Base-by-base conservation (phyloP, 176 grass and related monocot genomes). In the Calamus simplicifolius region DNA sequence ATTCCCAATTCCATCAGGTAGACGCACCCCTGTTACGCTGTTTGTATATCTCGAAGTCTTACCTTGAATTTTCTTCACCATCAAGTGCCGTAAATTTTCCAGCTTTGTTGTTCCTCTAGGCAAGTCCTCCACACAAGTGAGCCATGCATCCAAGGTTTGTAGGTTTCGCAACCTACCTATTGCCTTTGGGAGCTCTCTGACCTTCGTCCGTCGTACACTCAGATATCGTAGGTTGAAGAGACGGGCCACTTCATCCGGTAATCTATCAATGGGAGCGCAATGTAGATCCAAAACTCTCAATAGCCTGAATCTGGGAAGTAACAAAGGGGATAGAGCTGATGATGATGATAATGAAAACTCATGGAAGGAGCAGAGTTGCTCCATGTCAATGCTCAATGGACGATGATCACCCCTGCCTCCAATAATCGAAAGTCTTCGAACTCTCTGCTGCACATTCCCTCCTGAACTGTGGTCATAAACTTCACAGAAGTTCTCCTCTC, bases 201-300 rank as follows among this genome's bases (percentile, higher is more conserved):
- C 59, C 27, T 70, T 70, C 3, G 79, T 81, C 54, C 14, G 17
- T n/a, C 78, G 63, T 38, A 81, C 64, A n/a, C 78, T 59, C 19
- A 81, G 58, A 57, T 59, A 81, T 28, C 79, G 43, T 15, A 81
- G 54, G 27, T 81, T 81, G 48, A 75, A 70, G 54, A 81, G 54
- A 14, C 59, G 49, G 49, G 64, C 62, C 65, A 81, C 72, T 31
- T 81, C 71, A 2, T 59, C 69, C 5, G 59, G 71, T 48, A 81
- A 13, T 16, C 15, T 10, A 52, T 81, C 27, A n/a, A 81, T 81
- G 16, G 66, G 63, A 28, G 48, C 56, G 30, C 69, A 65, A 52
- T 75, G 57, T 12, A 81, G 71, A 5, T 75, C 74, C 59, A 81
- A 58, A 15, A 75, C 64, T n/a, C 65, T 58, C 19, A 81, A 48